phyloP scores from a whole-genome alignment of 495 filamentous ascomycete species.

The Penicillium manginii region DNA sequence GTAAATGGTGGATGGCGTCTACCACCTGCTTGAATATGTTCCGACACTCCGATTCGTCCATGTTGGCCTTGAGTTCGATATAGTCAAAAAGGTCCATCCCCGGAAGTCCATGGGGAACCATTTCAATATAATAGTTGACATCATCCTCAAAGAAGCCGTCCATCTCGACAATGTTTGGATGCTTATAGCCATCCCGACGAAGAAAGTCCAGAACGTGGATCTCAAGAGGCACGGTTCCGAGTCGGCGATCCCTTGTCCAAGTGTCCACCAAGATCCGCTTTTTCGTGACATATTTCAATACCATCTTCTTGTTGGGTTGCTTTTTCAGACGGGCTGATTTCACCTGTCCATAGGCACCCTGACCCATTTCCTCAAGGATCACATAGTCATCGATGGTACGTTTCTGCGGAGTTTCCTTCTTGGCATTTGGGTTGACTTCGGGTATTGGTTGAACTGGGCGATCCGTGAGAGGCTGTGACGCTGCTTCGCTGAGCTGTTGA shows the following conservation, averaged over 20 bases:
- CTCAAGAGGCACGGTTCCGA: constrained; percentile 97
- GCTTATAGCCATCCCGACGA: constrained; percentile 79
- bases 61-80: constrained; percentile 93
- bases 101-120: constrained; percentile 92
- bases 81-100: constrained; percentile 99
- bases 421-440: constrained; percentile 38
- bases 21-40: constrained; percentile 96
- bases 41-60: constrained; percentile 91
- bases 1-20: constrained; percentile 85
- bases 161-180: constrained; percentile 99
- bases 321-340: constrained; percentile 92
- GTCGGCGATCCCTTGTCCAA: constrained; percentile 90
- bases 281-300: constrained; percentile 98
- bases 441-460: constrained; percentile 48
- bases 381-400: constrained; percentile 88
- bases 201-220: constrained; percentile 98
- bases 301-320: constrained; percentile 74
- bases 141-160: constrained; percentile 98
- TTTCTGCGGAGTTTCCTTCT: constrained; percentile 54
- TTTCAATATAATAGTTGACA: constrained; percentile 98
- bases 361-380: constrained; percentile 97
- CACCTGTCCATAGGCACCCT: constrained; percentile 96
- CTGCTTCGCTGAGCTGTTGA: constrained; percentile 74
- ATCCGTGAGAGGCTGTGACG: constrained; percentile 55
- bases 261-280: constrained; percentile 96